Evolutionary conservation across 2,329 filamentous ascomycete species (phyloP), one percentile per base, ranked within the genome.

Genomic region (Colletotrichum euphorbiae): DNA sequence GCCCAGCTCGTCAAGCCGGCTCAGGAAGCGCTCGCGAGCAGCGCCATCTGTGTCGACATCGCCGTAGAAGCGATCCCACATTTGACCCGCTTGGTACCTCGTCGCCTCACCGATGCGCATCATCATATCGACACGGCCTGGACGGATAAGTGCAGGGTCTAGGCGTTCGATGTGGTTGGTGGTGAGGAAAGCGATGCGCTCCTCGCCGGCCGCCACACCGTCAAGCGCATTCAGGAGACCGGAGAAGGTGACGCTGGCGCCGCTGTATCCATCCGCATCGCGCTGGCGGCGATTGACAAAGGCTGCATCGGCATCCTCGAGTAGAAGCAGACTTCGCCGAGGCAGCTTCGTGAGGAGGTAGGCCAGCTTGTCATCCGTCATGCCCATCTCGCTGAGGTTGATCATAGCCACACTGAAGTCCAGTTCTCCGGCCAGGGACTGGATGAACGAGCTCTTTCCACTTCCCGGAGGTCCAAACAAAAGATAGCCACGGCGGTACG

Each of bases 31-130:
- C 73, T 86, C 80, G 73, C 89, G 89, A 19, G 89, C 87, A 6
- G 80, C 78, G 15, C 90, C 89, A 62, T 89, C 85, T 1, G 74
- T 72, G 75, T 97, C 94, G 24, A 93, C 82, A 38, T 97, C 93
- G 4, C 92, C 91, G 75, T 98, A 99, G 81, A 98, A 99, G 19
- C 96, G 89, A 78, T 97, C 91, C 94, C 95, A 99, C 81, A 99
- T 92, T 78, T 91, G 85, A 13, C 83, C 88, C 17, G 97, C 94
- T 80, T 98, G 96, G 77, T 92, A 91, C 67, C 89, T 85, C 3
- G 92, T 95, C 36, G 95, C 94, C 78, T 97, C 92, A 42, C 94
- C 95, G 55, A 99, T 91, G 62, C 93, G 89, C 3, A 97, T 87
- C 72, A 93, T 96, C 91, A 98, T 92, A 79, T 99, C 96, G 1